These are phyloP conservation scores for Patellifolia procumbens DNA, from an alignment of 179 eudicot genomes.

Conservation along the genomic window DNA sequence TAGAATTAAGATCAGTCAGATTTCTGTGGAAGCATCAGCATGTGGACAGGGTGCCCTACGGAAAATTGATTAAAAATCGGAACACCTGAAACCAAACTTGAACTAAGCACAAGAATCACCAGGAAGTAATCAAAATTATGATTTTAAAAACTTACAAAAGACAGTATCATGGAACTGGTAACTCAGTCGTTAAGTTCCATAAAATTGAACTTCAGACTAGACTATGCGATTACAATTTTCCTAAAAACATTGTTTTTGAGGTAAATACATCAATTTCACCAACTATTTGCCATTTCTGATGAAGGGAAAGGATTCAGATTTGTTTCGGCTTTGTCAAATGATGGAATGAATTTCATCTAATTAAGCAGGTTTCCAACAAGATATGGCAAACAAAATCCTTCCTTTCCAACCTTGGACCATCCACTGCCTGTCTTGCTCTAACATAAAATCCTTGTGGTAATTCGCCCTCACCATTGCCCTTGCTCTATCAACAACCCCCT, in stretches of 20 bases:
- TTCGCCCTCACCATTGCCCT: slow-evolving; percentile 35
- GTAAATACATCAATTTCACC: background rate
- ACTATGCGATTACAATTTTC: background rate
- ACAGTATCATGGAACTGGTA: background rate
- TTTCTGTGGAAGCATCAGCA: background rate
- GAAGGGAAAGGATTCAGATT: background rate
- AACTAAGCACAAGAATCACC: background rate
- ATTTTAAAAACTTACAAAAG: background rate
- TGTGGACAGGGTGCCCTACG: background rate
- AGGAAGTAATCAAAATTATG: background rate
- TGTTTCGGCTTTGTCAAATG: background rate
- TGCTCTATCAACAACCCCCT: slow-evolving; percentile 32
- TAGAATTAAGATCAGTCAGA: background rate
- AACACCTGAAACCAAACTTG: background rate
- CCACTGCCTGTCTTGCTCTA: slow-evolving; percentile 46
- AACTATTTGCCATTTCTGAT: background rate
- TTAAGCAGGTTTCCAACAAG: slow-evolving; percentile 50
- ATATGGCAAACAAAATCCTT: slow-evolving; percentile 42
- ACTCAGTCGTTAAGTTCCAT: background rate
- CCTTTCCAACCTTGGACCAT: slow-evolving; percentile 62
- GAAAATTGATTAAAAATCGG: background rate
- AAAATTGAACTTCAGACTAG: background rate
- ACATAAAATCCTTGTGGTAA: slow-evolving; percentile 53
- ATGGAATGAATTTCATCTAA: background rate
- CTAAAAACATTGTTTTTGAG: background rate